These are phyloP conservation scores for Coemansia aciculifera DNA, from an alignment of 192 early-diverging fungal genomes.

Conservation along the genomic window DNA sequence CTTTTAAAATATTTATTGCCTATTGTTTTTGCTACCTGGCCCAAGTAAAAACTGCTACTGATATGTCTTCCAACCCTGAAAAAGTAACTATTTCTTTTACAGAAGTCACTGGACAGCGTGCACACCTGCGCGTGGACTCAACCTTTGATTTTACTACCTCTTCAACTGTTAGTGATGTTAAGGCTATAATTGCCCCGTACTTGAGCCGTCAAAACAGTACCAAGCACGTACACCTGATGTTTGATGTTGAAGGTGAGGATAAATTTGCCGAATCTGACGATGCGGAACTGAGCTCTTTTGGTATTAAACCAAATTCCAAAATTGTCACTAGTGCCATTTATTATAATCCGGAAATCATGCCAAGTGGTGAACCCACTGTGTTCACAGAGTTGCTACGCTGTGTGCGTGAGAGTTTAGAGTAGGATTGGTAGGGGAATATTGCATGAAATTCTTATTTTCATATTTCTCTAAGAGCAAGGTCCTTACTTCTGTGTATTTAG, in stretches of 20 bases:
- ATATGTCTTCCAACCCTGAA: background rate
- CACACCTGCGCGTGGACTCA: background rate
- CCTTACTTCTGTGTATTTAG: too few relatives aligned
- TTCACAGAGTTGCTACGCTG: background rate
- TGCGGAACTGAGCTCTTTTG: too few relatives aligned
- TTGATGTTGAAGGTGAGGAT: too few relatives aligned
- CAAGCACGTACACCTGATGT: background rate
- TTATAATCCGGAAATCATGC: background rate
- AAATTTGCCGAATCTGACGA: too few relatives aligned
- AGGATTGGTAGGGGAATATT: too few relatives aligned
- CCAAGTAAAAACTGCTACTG: background rate
- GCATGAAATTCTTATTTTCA: too few relatives aligned
- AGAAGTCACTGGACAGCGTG: background rate
- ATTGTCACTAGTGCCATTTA: background rate
- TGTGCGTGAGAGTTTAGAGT: background rate
- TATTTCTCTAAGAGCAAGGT: too few relatives aligned
- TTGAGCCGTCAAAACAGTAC: background rate
- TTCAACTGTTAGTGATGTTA: background rate
- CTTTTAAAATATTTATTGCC: background rate
- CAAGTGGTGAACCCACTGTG: background rate
- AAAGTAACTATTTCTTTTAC: background rate
- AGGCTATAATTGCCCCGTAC: background rate
- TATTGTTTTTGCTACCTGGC: background rate
- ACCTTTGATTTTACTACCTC: background rate
- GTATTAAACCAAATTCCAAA: background rate